phyloP scores from a whole-genome alignment of 352 stramenopile species.

The Phytophthora tentaculata region DNA sequence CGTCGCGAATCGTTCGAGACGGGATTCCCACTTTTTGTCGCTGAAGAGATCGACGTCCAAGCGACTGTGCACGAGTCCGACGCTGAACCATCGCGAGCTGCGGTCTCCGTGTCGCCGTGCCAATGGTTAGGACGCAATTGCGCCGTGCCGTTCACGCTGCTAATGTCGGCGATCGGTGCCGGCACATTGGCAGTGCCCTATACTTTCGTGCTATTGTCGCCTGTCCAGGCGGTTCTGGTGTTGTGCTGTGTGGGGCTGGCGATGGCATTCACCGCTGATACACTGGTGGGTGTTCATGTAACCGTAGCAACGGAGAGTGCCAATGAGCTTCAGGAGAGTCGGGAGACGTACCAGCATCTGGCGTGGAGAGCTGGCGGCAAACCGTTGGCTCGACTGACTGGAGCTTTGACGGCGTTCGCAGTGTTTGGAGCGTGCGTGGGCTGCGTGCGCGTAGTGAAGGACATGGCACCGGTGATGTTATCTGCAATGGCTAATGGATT shows the following conservation, averaged over 20 bases:
- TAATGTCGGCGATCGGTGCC: conserved; percentile 67
- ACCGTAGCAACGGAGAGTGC: conserved; percentile 39
- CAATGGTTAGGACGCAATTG: conserved; percentile 36
- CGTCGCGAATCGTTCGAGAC: conserved; percentile 44
- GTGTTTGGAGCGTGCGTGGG: conserved; percentile 83
- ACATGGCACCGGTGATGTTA: conserved; percentile 74
- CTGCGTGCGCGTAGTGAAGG: conserved; percentile 70
- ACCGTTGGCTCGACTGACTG: conserved; percentile 55
- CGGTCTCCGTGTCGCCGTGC: conserved; percentile 18
- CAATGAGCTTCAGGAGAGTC: conserved; percentile 41
- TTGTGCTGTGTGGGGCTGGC: conserved; percentile 57
- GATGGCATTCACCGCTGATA: conserved; percentile 80
- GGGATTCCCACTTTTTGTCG: conserved; percentile 40
- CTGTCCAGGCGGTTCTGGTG: conserved; percentile 46
- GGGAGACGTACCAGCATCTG: conserved; percentile 72
- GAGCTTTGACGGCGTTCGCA: conserved; percentile 67
- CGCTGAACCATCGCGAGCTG: background rate
- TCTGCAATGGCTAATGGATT: conserved; percentile 28
- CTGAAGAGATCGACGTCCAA: conserved; percentile 24
- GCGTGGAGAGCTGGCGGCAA: conserved; percentile 62
- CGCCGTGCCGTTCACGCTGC: conserved; percentile 50
- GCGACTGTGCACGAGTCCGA: conserved; percentile 12
- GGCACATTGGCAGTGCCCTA: conserved; percentile 69
- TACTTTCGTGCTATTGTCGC: conserved; percentile 64
- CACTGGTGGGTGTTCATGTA: conserved; percentile 68